These are phyloP conservation scores for Heritiera littoralis DNA, from an alignment of 345 rosid genomes.

Conservation along the genomic window DNA sequence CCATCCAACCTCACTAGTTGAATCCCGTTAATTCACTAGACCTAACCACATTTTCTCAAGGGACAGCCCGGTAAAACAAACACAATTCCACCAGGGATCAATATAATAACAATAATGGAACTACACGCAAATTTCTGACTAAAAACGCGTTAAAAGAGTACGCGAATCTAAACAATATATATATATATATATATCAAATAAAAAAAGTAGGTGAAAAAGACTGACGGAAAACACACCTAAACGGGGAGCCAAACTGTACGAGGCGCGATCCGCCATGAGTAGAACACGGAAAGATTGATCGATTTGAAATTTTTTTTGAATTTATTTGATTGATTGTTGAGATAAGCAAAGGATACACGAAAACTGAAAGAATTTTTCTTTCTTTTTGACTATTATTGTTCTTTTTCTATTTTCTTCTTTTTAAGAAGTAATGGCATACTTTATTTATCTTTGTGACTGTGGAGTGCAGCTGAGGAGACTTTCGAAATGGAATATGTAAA, in stretches of 20 bases:
- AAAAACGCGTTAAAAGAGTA: conserved; percentile 11
- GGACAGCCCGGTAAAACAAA: not conserved
- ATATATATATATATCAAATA: not conserved
- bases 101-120: not conserved
- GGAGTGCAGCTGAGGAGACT: not conserved
- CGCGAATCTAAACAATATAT: not conserved
- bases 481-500: conserved; percentile 11
- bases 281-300: conserved; percentile 12
- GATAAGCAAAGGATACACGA: conserved; percentile 24
- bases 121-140: not conserved
- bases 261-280: conserved; percentile 51
- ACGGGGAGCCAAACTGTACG: conserved; percentile 42
- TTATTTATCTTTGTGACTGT: not conserved
- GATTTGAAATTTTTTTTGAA: not conserved
- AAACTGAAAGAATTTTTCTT: conserved; percentile 8
- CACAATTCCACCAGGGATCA: not conserved
- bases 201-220: conserved; percentile 13
- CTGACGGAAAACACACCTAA: conserved; percentile 40
- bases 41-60: conserved; percentile 4
- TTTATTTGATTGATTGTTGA: conserved; percentile 13
- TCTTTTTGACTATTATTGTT: not conserved
- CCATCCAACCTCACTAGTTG: not conserved
- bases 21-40: not conserved
- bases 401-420: not conserved
- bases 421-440: not conserved